Base-by-base conservation (phyloP, 345 rosid species). In the Linum usitatissimum region DNA sequence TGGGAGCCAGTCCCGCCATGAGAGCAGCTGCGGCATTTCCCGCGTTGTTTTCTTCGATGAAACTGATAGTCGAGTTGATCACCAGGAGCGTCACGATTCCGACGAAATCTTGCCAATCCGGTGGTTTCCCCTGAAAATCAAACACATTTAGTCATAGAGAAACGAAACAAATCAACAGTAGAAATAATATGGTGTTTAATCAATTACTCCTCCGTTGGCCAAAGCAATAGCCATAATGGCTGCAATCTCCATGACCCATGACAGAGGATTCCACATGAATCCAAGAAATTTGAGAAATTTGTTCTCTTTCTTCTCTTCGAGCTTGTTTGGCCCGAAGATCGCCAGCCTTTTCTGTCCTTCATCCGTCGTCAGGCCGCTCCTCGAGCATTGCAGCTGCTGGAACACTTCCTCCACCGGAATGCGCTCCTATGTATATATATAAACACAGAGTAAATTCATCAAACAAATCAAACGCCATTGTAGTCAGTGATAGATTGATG, bases 231-330 rank as follows among this genome's bases (percentile, higher is more conserved):
- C 96, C 99, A 92, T 92, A 61, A 92, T 77, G 9, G 99, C 96
- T 15, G 97, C 99, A 19, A 77, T 59, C 70, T 89, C 96, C 98
- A 92, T 92, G 18, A 92, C 98, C 98, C 98, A 92, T 54, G 98
- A 92, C 5, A 89, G 70, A 67, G 95, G 97, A 63, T 92, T 87
- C 97, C 98, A 92, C 98, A 92, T 89, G 60, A 92, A 89, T 20
- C 97, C 96, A 77, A 89, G 66, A 30, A 89, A 87, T 79, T 92
- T 89, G 39, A 92, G 85, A 45, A 89, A 0, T 55, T 89, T 92
- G 70, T 72, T 77, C 70, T 92, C 96, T 64, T 65, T 80, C 64
- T 89, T 92, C 87, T 89, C 95, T 67, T 89, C 93, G 0, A 92
- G 86, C 71, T 89, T 92, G 74, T 89, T 92, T 45, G 70, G 82